Conservation (phyloP, 495 filamentous ascomycete genomes). For the Xylaria telfairii region DNA sequence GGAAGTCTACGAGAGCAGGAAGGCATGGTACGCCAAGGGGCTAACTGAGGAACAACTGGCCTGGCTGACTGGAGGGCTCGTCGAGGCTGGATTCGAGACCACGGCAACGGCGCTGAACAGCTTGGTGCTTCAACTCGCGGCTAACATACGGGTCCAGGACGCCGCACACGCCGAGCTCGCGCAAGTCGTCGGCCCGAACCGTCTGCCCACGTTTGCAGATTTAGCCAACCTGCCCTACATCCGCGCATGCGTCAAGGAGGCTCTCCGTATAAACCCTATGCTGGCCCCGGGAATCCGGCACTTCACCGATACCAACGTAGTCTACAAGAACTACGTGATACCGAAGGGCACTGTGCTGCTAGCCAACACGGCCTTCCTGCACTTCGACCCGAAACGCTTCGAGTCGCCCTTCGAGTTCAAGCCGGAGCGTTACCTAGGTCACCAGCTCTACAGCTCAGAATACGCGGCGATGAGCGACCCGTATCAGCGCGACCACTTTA, state of each 20-base stretch:
- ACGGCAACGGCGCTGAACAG: slow-evolving; percentile 58
- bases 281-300: slow-evolving; percentile 54
- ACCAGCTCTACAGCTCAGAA: slow-evolving; percentile 47
- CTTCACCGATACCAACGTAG: slow-evolving; percentile 51
- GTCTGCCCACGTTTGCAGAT: slow-evolving; percentile 50
- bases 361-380: slow-evolving; percentile 36
- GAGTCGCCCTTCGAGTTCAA: slow-evolving; percentile 32
- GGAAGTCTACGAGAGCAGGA: background rate
- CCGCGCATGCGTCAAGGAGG: slow-evolving; percentile 52
- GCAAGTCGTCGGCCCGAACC: background rate
- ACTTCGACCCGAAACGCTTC: slow-evolving; percentile 32
- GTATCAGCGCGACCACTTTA: slow-evolving; percentile 51
- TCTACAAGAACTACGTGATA: slow-evolving; percentile 48
- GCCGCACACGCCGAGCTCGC: background rate
- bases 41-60: slow-evolving; percentile 44
- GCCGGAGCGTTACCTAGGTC: slow-evolving; percentile 47
- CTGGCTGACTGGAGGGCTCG: slow-evolving; percentile 46
- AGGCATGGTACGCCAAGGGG: background rate
- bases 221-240: slow-evolving; percentile 52
- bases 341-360: slow-evolving; percentile 47
- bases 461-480: slow-evolving; percentile 51
- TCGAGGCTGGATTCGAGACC: slow-evolving; percentile 61
- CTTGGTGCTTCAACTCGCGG: slow-evolving; percentile 54
- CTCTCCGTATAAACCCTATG: slow-evolving; percentile 59
- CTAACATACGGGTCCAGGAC: background rate